Percentiles rank a stretch among this genome's conserved stretches.
These are phyloP conservation scores for Dictyostelium firmibasis DNA, from an alignment of 78 protist genomes.

Conservation along the genomic window DNA sequence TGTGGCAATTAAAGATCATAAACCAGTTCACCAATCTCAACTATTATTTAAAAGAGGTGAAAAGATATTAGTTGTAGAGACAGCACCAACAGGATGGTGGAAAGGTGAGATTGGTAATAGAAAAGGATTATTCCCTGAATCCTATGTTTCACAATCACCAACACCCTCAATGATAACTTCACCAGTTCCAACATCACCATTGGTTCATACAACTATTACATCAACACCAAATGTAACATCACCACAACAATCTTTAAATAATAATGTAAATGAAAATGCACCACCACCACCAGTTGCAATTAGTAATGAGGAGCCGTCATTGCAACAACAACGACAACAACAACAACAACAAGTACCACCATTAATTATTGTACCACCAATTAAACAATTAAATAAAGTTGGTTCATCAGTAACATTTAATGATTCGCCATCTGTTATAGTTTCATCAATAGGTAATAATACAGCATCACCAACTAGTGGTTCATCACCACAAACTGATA, in stretches of 20 bases:
- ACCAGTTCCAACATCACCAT: conserved; percentile 19
- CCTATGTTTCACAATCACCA: conserved; percentile 21
- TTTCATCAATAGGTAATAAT: background rate
- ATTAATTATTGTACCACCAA: background rate
- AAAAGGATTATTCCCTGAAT: conserved; percentile 50
- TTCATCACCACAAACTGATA: background rate
- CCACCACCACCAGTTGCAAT: background rate
- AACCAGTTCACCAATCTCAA: conserved; percentile 63
- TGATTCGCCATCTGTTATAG: conserved; percentile 1
- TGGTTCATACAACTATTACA: background rate
- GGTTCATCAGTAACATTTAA: background rate
- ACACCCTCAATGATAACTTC: background rate
- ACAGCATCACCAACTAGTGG: background rate
- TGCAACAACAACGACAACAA: background rate
- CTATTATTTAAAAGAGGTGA: conserved; percentile 44
- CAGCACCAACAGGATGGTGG: conserved; percentile 73
- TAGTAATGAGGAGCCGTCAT: background rate
- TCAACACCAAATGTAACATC: background rate
- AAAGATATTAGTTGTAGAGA: conserved; percentile 37
- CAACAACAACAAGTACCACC: background rate
- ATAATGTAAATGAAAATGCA: background rate
- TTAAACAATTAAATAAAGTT: background rate
- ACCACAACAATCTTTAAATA: background rate
- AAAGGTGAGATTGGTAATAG: conserved; percentile 45
- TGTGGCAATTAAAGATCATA: conserved; percentile 51